A percentile compares a stretch with the other conserved stretches of the same genome.
Conservation (phyloP, 176 grass and related monocot genomes). For the Zea mays region Zm-B73-REFERENCE-NAM-5.0 NC_050096.1:82006501-82007000, state of each 20-base stretch:
- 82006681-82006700: conserved; percentile 44
- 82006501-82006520: conserved; percentile 60
- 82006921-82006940: conserved; percentile 59
- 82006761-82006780: conserved; percentile 53
- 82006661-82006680: conserved; percentile 32
- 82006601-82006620: too few species aligned
- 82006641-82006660: background rate
- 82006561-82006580: background rate
- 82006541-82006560: background rate
- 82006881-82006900: conserved; percentile 61
- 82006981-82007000: conserved; percentile 54
- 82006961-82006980: conserved; percentile 24
- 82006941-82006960: background rate
- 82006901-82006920: conserved; percentile 63
- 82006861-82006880: conserved; percentile 52
- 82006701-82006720: conserved; percentile 57
- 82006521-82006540: conserved; percentile 18
- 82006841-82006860: conserved; percentile 29
- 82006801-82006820: conserved; percentile 68
- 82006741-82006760: conserved; percentile 52
- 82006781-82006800: conserved; percentile 52
- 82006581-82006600: too few species aligned
- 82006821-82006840: conserved; percentile 57
- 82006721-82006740: conserved; percentile 32
- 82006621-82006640: too few species aligned